phyloP scores from a whole-genome alignment of 2,329 filamentous ascomycete species.

The Cadophora luteo-olivacea region DNA sequence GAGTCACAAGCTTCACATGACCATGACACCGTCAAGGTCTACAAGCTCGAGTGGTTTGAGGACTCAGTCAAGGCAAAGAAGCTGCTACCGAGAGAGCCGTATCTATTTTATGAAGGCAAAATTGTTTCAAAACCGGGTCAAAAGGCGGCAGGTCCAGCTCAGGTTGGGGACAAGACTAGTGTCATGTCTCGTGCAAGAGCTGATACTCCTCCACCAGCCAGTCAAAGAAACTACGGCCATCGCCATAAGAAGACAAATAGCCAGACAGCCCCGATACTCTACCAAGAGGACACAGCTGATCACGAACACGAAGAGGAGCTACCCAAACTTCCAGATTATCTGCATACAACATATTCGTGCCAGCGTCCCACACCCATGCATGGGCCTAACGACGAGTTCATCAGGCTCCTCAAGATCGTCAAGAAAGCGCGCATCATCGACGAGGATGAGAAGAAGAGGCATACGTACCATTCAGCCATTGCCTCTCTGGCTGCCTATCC shows the following conservation, averaged over 20 bases:
- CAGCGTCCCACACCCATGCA: slow-evolving; percentile 75
- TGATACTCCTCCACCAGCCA: slow-evolving; percentile 29
- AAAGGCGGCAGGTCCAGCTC: not conserved
- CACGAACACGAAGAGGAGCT: slow-evolving; percentile 73
- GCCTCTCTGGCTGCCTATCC: slow-evolving; percentile 86
- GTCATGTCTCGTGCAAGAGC: slow-evolving; percentile 42
- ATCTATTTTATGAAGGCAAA: slow-evolving; percentile 60
- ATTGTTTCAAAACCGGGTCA: slow-evolving; percentile 21
- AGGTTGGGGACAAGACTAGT: not conserved
- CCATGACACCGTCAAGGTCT: slow-evolving; percentile 53
- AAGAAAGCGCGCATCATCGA: slow-evolving; percentile 72
- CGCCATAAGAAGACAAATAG: slow-evolving; percentile 16
- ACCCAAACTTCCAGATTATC: slow-evolving; percentile 71
- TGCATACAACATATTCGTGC: slow-evolving; percentile 76
- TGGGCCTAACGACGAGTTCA: slow-evolving; percentile 77
- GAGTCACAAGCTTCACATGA: not conserved
- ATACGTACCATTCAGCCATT: slow-evolving; percentile 88
- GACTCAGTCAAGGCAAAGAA: slow-evolving; percentile 55
- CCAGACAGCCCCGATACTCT: slow-evolving; percentile 46
- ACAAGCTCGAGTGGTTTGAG: slow-evolving; percentile 65
- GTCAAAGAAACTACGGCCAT: slow-evolving; percentile 34
- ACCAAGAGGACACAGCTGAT: slow-evolving; percentile 80
- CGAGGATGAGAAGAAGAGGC: slow-evolving; percentile 78
- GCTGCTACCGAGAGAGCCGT: slow-evolving; percentile 56
- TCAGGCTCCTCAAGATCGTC: slow-evolving; percentile 76